Conservation (phyloP, 345 rosid genomes). For the Pistacia vera region DNA sequence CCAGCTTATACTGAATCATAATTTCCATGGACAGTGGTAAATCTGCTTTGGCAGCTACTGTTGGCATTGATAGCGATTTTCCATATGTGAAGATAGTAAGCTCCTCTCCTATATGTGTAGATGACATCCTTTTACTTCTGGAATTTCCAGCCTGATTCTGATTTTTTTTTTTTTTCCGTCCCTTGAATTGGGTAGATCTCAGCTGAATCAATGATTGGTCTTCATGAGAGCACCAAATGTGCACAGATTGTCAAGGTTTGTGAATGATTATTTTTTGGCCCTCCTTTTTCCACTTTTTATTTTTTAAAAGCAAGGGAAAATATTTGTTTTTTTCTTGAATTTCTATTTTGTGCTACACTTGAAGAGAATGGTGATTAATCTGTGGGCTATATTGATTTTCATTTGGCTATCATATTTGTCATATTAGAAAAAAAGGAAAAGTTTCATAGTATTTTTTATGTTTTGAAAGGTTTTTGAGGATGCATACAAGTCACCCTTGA, state of each 20-base stretch:
- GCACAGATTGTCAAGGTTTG: slow-evolving; percentile 91
- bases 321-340: neutral
- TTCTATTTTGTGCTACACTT: slow-evolving; percentile 1
- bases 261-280: slow-evolving; percentile 8
- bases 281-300: neutral
- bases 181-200: slow-evolving; percentile 60
- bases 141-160: neutral
- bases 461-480: slow-evolving; percentile 86
- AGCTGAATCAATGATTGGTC: slow-evolving; percentile 95
- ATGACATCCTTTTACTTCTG: neutral
- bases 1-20: slow-evolving; percentile 15
- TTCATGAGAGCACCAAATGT: slow-evolving; percentile 96
- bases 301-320: neutral
- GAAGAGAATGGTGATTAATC: neutral
- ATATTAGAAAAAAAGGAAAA: slow-evolving; percentile 1
- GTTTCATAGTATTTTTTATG: neutral
- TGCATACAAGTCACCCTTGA: slow-evolving; percentile 95
- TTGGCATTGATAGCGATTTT: slow-evolving; percentile 93
- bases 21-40: slow-evolving; percentile 73
- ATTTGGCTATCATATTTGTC: slow-evolving; percentile 18
- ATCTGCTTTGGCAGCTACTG: slow-evolving; percentile 95
- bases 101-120: slow-evolving; percentile 11
- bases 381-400: slow-evolving; percentile 13
- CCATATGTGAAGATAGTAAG: slow-evolving; percentile 98
- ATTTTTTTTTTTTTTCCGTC: slow-evolving; percentile 3